phyloP scores from a whole-genome alignment of 805 yeast genomes.

The Lipomyces kockii region DNA sequence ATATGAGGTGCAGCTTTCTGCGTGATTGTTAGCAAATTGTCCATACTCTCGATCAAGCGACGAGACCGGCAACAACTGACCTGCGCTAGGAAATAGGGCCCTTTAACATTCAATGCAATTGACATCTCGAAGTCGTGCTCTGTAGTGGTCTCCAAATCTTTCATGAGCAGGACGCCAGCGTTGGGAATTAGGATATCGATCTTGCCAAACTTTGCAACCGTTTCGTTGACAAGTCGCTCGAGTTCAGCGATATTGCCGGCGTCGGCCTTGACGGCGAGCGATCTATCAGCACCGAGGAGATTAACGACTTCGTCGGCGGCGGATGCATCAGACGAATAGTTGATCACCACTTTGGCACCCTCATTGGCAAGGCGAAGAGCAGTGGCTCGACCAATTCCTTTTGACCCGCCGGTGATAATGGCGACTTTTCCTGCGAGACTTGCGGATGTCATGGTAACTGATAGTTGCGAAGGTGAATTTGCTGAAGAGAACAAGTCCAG shows the following conservation, averaged over 20 bases:
- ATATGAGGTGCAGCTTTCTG: slow-evolving; percentile 1
- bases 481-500: too few species aligned
- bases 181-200: slow-evolving; percentile 13
- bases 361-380: slow-evolving; percentile 54
- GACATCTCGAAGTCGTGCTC: slow-evolving; percentile 10
- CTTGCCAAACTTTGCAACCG: slow-evolving; percentile 3
- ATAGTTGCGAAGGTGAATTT: too few species aligned
- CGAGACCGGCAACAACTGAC: background rate
- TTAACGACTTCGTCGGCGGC: slow-evolving; percentile 11
- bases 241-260: slow-evolving; percentile 43
- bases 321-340: slow-evolving; percentile 39
- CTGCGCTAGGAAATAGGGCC: slow-evolving; percentile 15
- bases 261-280: slow-evolving; percentile 34
- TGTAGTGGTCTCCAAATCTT: slow-evolving; percentile 2
- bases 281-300: slow-evolving; percentile 2
- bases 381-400: slow-evolving; percentile 66
- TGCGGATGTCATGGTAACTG: too few species aligned
- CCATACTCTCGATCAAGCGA: background rate
- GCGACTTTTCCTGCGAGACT: slow-evolving; percentile 4
- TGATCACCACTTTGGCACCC: slow-evolving; percentile 56
- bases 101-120: slow-evolving; percentile 8
- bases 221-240: slow-evolving; percentile 39
- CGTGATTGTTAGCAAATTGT: background rate
- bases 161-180: slow-evolving; percentile 6
- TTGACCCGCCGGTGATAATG: slow-evolving; percentile 59